Evolutionary conservation across 768 basidiomycete genomes (phyloP).

Genomic region (Dentipellis sp.): DNA sequence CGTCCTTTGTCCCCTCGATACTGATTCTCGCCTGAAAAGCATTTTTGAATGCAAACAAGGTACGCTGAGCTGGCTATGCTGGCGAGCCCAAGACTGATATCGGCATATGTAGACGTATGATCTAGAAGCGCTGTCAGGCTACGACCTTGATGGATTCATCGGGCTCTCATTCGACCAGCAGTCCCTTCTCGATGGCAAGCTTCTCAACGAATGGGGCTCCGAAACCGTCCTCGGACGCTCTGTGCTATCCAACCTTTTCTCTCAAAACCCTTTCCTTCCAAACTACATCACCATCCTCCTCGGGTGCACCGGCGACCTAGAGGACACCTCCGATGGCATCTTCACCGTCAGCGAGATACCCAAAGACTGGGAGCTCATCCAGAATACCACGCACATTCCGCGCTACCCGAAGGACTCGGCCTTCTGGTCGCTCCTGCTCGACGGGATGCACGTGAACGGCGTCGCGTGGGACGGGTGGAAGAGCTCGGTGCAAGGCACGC

Average conservation of each 20-base stretch:
- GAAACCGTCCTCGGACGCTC: constrained; percentile 7
- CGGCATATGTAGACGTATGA: neutral
- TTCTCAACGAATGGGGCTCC: neutral
- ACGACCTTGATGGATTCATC: neutral
- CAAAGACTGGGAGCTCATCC: constrained; percentile 12
- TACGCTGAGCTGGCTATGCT: neutral
- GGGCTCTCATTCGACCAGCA: neutral
- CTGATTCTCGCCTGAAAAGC: neutral
- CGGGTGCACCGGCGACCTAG: neutral
- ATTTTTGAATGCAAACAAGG: neutral
- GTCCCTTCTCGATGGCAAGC: neutral
- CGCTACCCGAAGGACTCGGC: neutral
- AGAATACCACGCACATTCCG: neutral
- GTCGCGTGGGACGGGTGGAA: neutral
- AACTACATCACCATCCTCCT: neutral
- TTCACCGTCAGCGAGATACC: constrained; percentile 12
- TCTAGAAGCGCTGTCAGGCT: neutral
- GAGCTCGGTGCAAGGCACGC: constrained; percentile 10
- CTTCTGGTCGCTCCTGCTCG: neutral
- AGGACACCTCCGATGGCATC: neutral
- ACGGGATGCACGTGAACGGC: neutral
- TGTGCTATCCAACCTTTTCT: constrained; percentile 3
- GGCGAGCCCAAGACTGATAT: neutral
- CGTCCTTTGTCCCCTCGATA: neutral
- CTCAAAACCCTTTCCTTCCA: neutral